Percentiles rank a stretch among this genome's conserved stretches.
These are phyloP conservation scores for Omphalea diandra DNA, from an alignment of 441 rosid species.

Conservation along the genomic window DNA sequence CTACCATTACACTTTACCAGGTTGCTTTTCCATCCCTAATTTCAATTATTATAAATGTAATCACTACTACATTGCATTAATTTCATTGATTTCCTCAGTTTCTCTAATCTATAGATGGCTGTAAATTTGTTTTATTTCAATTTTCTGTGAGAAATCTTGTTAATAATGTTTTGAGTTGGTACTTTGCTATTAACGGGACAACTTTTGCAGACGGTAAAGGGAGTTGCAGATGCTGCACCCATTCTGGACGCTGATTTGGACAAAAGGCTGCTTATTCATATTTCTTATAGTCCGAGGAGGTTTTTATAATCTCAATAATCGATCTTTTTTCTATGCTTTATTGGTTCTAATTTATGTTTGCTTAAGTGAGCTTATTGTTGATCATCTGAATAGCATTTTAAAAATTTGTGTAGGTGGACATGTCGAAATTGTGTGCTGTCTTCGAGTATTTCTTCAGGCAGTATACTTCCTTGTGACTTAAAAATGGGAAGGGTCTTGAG, in stretches of 20 bases:
- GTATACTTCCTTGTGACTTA: conserved; percentile 83
- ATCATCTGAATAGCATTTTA: conserved; percentile 19
- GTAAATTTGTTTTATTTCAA: neutral
- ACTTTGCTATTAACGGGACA: conserved; percentile 13
- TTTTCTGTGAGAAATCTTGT: neutral
- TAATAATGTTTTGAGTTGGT: conserved; percentile 6
- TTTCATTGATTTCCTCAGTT: too few relatives aligned
- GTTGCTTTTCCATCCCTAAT: conserved; percentile 35
- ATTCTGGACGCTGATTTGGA: conserved; percentile 42
- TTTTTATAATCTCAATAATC: too few relatives aligned
- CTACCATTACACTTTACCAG: conserved; percentile 67
- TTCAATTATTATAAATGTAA: too few relatives aligned
- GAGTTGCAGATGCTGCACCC: conserved; percentile 62
- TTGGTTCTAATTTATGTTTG: too few relatives aligned
- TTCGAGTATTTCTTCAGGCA: conserved; percentile 69
- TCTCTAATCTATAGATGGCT: too few relatives aligned
- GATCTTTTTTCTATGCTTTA: too few relatives aligned
- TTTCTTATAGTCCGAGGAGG: conserved; percentile 91
- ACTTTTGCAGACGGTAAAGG: conserved; percentile 62
- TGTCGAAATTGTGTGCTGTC: conserved; percentile 65
- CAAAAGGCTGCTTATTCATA: conserved; percentile 73
- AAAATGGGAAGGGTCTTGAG: conserved; percentile 75
- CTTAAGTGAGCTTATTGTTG: neutral
- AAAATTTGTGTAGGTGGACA: conserved; percentile 62
- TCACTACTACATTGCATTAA: too few relatives aligned